Percentiles rank a stretch among this genome's conserved stretches.
phyloP scores from a whole-genome alignment of 1,139 yeast species.

The Pichia sp. region DNA sequence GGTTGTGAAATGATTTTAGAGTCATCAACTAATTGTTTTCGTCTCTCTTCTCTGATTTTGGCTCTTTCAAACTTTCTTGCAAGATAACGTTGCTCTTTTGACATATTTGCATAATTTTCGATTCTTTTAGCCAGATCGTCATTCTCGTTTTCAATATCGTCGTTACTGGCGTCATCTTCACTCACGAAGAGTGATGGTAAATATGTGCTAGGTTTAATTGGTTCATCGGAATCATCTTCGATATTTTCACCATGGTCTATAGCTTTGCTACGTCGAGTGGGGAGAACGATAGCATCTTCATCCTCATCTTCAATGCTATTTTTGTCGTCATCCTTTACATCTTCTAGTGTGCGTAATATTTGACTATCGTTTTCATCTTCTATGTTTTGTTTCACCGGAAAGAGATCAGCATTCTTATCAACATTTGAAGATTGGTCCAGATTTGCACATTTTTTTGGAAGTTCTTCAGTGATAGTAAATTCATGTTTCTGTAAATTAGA shows the following conservation, averaged over 20 bases:
- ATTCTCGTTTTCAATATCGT: not conserved
- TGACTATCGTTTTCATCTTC: not conserved
- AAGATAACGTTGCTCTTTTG: constrained; percentile 22
- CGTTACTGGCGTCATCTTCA: constrained; percentile 3
- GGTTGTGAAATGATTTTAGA: not conserved
- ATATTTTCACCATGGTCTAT: not conserved
- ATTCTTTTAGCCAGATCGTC: constrained; percentile 8
- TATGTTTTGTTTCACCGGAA: too few relatives aligned
- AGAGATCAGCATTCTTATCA: too few relatives aligned
- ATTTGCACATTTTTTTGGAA: not conserved
- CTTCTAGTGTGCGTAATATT: not conserved
- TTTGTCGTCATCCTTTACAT: not conserved
- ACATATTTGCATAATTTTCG: constrained; percentile 19
- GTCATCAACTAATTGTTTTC: not conserved
- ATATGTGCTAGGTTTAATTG: not conserved
- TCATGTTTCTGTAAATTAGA: too few relatives aligned
- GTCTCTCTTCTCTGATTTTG: constrained; percentile 12
- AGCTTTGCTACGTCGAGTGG: not conserved
- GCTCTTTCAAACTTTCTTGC: constrained; percentile 22
- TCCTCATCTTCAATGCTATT: constrained; percentile 4
- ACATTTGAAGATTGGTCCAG: too few relatives aligned
- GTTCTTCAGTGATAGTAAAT: too few relatives aligned
- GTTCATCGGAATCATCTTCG: constrained; percentile 3
- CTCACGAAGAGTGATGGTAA: constrained; percentile 5
- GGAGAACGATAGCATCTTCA: constrained; percentile 3